Conservation (phyloP, 2,329 filamentous ascomycete genomes). For the Ophiostoma sp. region DNA sequence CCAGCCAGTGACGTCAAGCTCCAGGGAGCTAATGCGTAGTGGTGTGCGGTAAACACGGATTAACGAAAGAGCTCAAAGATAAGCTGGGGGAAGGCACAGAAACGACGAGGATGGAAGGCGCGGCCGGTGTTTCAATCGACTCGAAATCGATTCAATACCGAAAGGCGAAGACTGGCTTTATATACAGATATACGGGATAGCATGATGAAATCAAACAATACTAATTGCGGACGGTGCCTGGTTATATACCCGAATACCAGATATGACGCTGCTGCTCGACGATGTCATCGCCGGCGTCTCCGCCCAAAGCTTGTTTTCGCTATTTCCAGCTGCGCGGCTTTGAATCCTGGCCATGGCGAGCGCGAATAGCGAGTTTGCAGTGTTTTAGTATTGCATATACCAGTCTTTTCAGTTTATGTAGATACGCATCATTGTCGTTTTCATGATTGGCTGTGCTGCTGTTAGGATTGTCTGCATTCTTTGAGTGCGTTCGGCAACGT, state of each 20-base stretch:
- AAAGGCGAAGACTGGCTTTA: neutral
- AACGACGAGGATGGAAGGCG: neutral
- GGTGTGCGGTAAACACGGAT: neutral
- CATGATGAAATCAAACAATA: neutral
- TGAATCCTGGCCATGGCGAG: neutral
- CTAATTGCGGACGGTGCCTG: neutral
- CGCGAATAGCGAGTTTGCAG: neutral
- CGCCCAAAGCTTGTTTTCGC: conserved; percentile 1
- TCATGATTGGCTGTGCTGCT: neutral
- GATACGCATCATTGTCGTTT: neutral
- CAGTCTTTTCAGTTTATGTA: neutral
- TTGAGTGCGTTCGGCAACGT: neutral
- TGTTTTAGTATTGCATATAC: neutral
- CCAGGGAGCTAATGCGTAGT: neutral
- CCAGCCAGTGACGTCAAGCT: conserved; percentile 8
- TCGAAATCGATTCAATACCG: neutral
- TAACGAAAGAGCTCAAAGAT: neutral
- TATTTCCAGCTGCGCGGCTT: neutral
- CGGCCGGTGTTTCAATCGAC: neutral
- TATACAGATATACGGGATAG: neutral
- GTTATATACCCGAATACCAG: neutral
- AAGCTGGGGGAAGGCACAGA: neutral
- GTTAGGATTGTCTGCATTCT: neutral
- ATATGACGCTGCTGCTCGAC: neutral
- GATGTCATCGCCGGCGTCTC: conserved; percentile 11